Evolutionary conservation across 1,284 basidiomycete genomes (phyloP).

Genomic region (Meripilus lineatus): DNA sequence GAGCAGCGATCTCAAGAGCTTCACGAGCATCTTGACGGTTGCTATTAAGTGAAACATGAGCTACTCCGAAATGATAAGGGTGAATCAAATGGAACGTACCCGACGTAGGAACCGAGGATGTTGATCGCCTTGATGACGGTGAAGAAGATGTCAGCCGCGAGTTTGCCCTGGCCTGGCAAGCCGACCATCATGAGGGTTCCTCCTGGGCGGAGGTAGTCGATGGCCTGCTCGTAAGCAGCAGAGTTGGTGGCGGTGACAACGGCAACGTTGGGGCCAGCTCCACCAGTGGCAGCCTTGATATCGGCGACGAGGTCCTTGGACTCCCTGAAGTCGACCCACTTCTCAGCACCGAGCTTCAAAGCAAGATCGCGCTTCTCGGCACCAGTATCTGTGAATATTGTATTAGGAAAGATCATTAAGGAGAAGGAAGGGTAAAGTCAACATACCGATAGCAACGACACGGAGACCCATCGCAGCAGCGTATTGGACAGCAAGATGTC

Average conservation of each 20-base stretch:
- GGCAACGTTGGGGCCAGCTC: slow-evolving; percentile 71
- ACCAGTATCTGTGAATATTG: slow-evolving; percentile 60
- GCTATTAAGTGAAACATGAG: slow-evolving; percentile 8
- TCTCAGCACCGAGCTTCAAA: slow-evolving; percentile 67
- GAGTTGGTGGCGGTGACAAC: slow-evolving; percentile 60
- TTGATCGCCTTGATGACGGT: slow-evolving; percentile 67
- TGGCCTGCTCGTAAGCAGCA: slow-evolving; percentile 67
- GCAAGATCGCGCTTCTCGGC: slow-evolving; percentile 71
- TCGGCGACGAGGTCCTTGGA: slow-evolving; percentile 56
- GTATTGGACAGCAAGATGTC: slow-evolving; percentile 75
- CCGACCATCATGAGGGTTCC: slow-evolving; percentile 76
- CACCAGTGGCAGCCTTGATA: slow-evolving; percentile 62
- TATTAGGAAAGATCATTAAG: neutral
- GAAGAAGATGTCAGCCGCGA: slow-evolving; percentile 75
- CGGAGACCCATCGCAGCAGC: slow-evolving; percentile 72
- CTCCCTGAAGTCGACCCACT: slow-evolving; percentile 78
- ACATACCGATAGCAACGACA: slow-evolving; percentile 71
- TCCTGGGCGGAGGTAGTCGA: slow-evolving; percentile 67
- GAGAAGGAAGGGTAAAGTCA: neutral
- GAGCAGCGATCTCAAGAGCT: slow-evolving; percentile 68
- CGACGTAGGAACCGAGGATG: slow-evolving; percentile 76
- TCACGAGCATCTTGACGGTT: slow-evolving; percentile 76
- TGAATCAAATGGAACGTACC: slow-evolving; percentile 19
- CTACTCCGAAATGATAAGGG: neutral
- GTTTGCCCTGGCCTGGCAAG: slow-evolving; percentile 56